A percentile compares a stretch with the other conserved stretches of the same genome.
Conservation (phyloP, 2,329 filamentous ascomycete genomes). For the Fusarium udum region DNA sequence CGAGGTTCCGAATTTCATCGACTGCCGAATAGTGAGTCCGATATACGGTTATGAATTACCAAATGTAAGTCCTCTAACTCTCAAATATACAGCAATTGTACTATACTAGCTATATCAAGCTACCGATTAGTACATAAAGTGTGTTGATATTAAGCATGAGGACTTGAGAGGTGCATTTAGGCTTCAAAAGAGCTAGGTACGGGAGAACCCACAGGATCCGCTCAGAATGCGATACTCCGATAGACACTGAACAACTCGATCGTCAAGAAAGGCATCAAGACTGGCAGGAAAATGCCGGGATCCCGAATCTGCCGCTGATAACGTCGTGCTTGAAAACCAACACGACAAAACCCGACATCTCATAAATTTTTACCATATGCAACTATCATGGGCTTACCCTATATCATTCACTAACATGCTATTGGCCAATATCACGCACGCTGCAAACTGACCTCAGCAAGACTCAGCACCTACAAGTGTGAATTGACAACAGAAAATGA, state of each 20-base stretch:
- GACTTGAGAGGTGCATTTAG: not conserved
- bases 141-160: not conserved
- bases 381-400: not conserved
- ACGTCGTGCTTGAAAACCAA: not conserved
- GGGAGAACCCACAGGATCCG: not conserved
- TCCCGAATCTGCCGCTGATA: not conserved
- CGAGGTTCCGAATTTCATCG: conserved; percentile 2
- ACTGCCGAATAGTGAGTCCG: not conserved
- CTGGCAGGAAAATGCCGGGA: not conserved
- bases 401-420: not conserved
- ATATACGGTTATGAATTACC: not conserved
- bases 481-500: not conserved
- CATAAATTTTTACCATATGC: not conserved
- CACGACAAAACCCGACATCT: not conserved
- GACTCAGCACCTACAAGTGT: not conserved
- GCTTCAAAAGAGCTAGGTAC: not conserved
- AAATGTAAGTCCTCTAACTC: not conserved
- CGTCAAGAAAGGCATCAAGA: not conserved
- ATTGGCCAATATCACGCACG: not conserved
- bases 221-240: not conserved
- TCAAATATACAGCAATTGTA: too few relatives aligned
- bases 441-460: not conserved
- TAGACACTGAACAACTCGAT: not conserved
- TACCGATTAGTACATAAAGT: not conserved
- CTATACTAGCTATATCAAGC: not conserved